A percentile compares a stretch with the other conserved stretches of the same genome.
phyloP scores from a whole-genome alignment of 495 filamentous ascomycete species.

The Achaetomiella virescens region DNA sequence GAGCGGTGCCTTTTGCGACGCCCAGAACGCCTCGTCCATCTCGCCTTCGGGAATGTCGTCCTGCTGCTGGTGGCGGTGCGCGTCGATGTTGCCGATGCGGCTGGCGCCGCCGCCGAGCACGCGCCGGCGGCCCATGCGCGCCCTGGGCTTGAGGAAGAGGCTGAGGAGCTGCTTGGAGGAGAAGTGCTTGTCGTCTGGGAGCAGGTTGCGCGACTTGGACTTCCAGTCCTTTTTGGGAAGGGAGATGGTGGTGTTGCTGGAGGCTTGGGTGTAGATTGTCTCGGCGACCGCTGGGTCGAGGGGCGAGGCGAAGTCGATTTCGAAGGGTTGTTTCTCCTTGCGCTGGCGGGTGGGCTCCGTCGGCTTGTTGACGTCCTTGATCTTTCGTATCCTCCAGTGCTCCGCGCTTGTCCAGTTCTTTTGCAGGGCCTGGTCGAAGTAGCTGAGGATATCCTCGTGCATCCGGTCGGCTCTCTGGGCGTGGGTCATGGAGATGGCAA shows the following conservation, averaged over 20 bases:
- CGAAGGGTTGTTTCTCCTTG: constrained; percentile 94
- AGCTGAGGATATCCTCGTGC: constrained; percentile 89
- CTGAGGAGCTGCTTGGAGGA: constrained; percentile 83
- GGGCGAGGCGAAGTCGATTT: constrained; percentile 79
- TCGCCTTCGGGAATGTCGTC: constrained; percentile 60
- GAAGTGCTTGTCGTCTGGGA: constrained; percentile 98
- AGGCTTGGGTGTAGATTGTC: constrained; percentile 74
- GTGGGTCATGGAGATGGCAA: constrained; percentile 65
- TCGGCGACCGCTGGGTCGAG: constrained; percentile 67
- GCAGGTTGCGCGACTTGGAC: constrained; percentile 82
- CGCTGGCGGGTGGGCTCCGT: constrained; percentile 52
- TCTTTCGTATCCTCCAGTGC: constrained; percentile 93
- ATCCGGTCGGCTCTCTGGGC: constrained; percentile 51
- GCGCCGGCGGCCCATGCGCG: constrained; percentile 56
- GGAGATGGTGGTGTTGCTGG: constrained; percentile 72
- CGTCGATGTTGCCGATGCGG: constrained; percentile 25
- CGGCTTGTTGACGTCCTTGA: constrained; percentile 72
- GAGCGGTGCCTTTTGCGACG: constrained; percentile 58
- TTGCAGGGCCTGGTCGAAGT: constrained; percentile 90
- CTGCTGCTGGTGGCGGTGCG: constrained; percentile 38
- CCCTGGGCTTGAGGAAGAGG: constrained; percentile 92
- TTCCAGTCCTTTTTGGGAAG: constrained; percentile 92
- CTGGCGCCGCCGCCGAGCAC: constrained; percentile 18
- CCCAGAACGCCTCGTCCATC: constrained; percentile 96
- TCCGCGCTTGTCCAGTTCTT: constrained; percentile 99